phyloP scores from a whole-genome alignment of 2,329 filamentous ascomycete species.

The Chrysosphaeria jannelii region DNA sequence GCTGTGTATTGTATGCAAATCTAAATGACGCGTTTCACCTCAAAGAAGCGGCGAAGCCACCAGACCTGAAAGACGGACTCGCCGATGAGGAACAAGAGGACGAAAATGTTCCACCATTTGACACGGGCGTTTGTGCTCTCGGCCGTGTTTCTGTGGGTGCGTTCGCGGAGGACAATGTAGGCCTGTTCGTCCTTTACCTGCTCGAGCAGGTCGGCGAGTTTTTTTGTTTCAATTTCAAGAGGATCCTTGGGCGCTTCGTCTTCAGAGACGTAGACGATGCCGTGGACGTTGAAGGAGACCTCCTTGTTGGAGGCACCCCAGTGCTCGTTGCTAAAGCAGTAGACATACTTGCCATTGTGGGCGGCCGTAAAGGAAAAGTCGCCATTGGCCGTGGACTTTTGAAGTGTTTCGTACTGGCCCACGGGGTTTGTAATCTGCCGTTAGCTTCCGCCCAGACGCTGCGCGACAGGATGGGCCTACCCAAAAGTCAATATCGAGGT shows the following conservation, averaged over 20 bases:
- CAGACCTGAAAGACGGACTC: slow-evolving; percentile 96
- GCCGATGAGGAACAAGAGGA: slow-evolving; percentile 62
- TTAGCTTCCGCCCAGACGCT: background rate
- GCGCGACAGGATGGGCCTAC: slow-evolving; percentile 19
- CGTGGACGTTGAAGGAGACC: slow-evolving; percentile 97
- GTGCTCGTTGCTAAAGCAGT: slow-evolving; percentile 98
- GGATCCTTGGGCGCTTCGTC: slow-evolving; percentile 60
- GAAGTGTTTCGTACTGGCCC: slow-evolving; percentile 46
- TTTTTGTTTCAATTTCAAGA: slow-evolving; percentile 66
- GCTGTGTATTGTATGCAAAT: no score
- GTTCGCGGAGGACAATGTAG: slow-evolving; percentile 85
- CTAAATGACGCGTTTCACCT: slow-evolving; percentile 43
- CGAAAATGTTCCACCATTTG: slow-evolving; percentile 99
- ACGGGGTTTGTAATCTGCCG: slow-evolving; percentile 46
- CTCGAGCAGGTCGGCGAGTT: slow-evolving; percentile 55
- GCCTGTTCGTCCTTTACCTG: slow-evolving; percentile 95
- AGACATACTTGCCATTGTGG: slow-evolving; percentile 65
- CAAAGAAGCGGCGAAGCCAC: slow-evolving; percentile 97
- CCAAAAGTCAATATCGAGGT: slow-evolving; percentile 94
- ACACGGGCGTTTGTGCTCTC: slow-evolving; percentile 93
- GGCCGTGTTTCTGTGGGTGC: slow-evolving; percentile 90
- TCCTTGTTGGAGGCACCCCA: slow-evolving; percentile 94
- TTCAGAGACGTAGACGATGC: slow-evolving; percentile 88
- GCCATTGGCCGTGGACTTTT: slow-evolving; percentile 59
- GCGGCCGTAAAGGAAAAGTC: slow-evolving; percentile 76